Evolutionary conservation across 2,329 filamentous ascomycete species (phyloP).

Genomic region (Fusarium dlaminii): DNA sequence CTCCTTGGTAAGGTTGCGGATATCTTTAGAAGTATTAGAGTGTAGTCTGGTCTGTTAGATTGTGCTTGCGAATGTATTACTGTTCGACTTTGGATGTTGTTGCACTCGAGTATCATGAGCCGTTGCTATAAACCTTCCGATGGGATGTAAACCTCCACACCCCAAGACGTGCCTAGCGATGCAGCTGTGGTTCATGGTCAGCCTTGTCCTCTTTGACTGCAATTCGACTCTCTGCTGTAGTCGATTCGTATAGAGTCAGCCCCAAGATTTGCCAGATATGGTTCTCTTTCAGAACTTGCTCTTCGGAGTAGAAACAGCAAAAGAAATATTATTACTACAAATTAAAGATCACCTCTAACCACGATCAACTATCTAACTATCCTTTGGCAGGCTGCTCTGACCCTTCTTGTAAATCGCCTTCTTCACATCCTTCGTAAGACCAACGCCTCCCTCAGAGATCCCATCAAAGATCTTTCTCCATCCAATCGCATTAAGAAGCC

Average conservation of each 20-base stretch:
- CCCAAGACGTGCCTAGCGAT: rapidly evolving
- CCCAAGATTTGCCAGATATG: rapidly evolving
- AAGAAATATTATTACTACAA: too few relatives aligned
- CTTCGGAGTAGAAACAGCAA: rapidly evolving
- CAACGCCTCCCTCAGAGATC: rapidly evolving
- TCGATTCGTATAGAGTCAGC: rapidly evolving
- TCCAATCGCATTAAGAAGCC: conserved; percentile 11
- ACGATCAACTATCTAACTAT: rapidly evolving
- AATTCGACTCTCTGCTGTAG: not conserved
- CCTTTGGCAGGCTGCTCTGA: not conserved
- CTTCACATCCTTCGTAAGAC: not conserved
- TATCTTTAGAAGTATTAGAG: not conserved
- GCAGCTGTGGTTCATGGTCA: not conserved
- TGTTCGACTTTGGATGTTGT: not conserved
- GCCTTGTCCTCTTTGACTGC: not conserved
- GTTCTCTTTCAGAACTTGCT: not conserved
- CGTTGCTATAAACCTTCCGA: too few relatives aligned
- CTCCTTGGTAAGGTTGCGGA: not conserved
- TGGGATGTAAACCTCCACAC: too few relatives aligned
- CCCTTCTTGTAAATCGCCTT: not conserved
- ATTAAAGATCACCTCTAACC: not conserved
- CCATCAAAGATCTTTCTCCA: not conserved
- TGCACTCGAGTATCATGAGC: not conserved
- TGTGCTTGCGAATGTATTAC: rapidly evolving
- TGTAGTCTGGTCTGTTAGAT: rapidly evolving